These are phyloP conservation scores for Hypericum androsaemum DNA, from an alignment of 345 rosid species.

Conservation along the genomic window DNA sequence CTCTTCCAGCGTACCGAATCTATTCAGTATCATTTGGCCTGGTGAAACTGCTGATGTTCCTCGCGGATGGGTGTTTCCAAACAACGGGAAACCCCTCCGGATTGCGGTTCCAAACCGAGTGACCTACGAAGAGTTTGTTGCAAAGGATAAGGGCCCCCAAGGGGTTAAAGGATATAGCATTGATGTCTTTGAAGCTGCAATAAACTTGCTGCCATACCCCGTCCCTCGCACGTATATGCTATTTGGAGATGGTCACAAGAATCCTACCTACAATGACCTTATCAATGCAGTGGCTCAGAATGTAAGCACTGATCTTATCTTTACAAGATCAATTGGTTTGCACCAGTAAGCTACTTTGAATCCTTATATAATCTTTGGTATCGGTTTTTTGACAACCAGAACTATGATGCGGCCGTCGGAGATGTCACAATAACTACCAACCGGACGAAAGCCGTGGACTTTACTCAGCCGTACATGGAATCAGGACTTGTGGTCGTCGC, in stretches of 20 bases:
- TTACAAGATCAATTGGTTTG: neutral
- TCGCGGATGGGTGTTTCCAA: constrained; percentile 87
- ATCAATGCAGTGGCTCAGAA: constrained; percentile 45
- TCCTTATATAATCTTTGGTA: no score
- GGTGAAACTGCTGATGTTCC: constrained; percentile 50
- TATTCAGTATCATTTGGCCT: constrained; percentile 67
- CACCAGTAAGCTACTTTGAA: no score
- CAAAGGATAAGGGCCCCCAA: constrained; percentile 47
- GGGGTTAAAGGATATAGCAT: constrained; percentile 82
- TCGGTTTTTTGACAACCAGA: constrained; percentile 2
- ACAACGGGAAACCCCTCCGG: constrained; percentile 65
- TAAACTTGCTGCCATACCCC: constrained; percentile 73
- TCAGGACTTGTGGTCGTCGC: constrained; percentile 66
- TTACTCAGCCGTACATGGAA: constrained; percentile 26
- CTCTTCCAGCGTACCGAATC: constrained; percentile 41
- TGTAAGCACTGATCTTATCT: constrained; percentile 37
- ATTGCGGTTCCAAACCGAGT: constrained; percentile 77
- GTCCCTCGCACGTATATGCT: constrained; percentile 57
- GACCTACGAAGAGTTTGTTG: constrained; percentile 43
- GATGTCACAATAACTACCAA: constrained; percentile 25
- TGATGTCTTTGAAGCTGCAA: constrained; percentile 86
- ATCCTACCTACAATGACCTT: constrained; percentile 53
- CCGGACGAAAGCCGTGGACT: constrained; percentile 23
- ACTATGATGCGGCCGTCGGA: constrained; percentile 25
- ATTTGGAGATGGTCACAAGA: constrained; percentile 54